Percentiles rank a stretch among this genome's conserved stretches.
These are phyloP conservation scores for Ustilago hordei DNA, from an alignment of 1,284 basidiomycete species.

Conservation along the genomic window DNA sequence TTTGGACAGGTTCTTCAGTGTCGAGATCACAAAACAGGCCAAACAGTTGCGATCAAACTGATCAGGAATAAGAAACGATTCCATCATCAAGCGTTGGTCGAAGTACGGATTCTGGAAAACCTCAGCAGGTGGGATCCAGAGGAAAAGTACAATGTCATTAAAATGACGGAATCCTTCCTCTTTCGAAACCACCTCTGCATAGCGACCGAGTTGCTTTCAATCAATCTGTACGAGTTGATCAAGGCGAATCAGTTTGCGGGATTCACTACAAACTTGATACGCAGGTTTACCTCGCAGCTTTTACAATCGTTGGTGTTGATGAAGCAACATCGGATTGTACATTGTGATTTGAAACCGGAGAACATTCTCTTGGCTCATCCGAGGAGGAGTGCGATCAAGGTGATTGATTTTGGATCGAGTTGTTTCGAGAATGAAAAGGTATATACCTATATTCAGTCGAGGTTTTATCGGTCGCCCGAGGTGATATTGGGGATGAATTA, in stretches of 20 bases:
- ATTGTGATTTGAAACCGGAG: conserved; percentile 99
- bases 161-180: conserved; percentile 98
- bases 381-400: conserved; percentile 94
- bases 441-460: conserved; percentile 96
- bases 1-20: conserved; percentile 98
- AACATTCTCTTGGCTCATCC: conserved; percentile 96
- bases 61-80: conserved; percentile 99
- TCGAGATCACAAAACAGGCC: conserved; percentile 94
- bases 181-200: conserved; percentile 98
- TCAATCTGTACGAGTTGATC: conserved; percentile 98
- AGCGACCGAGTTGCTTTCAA: conserved; percentile 95
- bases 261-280: conserved; percentile 92
- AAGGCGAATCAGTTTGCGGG: conserved; percentile 98
- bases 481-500: conserved; percentile 69
- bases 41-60: conserved; percentile 97
- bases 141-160: conserved; percentile 95
- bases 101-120: conserved; percentile 98
- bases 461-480: conserved; percentile 95
- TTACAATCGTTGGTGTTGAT: conserved; percentile 89
- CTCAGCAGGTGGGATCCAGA: conserved; percentile 97
- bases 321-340: conserved; percentile 97
- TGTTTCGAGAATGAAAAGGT: conserved; percentile 99
- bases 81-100: conserved; percentile 97
- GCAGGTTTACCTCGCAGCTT: conserved; percentile 96
- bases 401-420: conserved; percentile 98